These are phyloP conservation scores for Trapa incisa DNA, from an alignment of 345 rosid genomes.

Conservation along the genomic window DNA sequence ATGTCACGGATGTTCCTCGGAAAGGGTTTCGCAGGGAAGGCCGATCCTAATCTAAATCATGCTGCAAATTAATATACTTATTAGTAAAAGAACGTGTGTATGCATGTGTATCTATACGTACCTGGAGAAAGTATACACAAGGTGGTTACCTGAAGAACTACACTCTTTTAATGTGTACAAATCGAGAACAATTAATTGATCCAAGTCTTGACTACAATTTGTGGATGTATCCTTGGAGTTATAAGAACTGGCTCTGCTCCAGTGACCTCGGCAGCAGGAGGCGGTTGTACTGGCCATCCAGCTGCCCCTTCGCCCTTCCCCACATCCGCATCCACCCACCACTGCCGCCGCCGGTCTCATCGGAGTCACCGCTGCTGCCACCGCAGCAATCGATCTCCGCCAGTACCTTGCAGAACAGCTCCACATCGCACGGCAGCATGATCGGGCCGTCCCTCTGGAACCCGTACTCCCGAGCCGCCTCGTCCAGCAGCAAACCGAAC, in stretches of 20 bases:
- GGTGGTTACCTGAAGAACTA: too few relatives aligned
- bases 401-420: constrained; percentile 41
- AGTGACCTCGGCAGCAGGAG: neutral
- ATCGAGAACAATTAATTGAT: neutral
- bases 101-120: too few relatives aligned
- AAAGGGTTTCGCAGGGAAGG: too few relatives aligned
- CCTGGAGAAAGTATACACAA: too few relatives aligned
- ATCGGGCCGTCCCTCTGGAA: constrained; percentile 50
- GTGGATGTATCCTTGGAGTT: too few relatives aligned
- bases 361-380: neutral
- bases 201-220: too few relatives aligned
- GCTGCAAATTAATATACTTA: too few relatives aligned
- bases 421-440: constrained; percentile 62
- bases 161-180: neutral
- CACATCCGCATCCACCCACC: neutral
- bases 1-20: too few relatives aligned
- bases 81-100: too few relatives aligned
- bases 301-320: neutral
- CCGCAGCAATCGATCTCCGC: constrained; percentile 30
- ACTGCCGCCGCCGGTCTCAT: too few relatives aligned
- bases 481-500: constrained; percentile 62
- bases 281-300: neutral
- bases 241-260: neutral
- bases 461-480: constrained; percentile 61
- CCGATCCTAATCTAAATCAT: too few relatives aligned